Evolutionary conservation across 2,329 filamentous ascomycete genomes (phyloP).

Genomic region (Epichloe uncinata): DNA sequence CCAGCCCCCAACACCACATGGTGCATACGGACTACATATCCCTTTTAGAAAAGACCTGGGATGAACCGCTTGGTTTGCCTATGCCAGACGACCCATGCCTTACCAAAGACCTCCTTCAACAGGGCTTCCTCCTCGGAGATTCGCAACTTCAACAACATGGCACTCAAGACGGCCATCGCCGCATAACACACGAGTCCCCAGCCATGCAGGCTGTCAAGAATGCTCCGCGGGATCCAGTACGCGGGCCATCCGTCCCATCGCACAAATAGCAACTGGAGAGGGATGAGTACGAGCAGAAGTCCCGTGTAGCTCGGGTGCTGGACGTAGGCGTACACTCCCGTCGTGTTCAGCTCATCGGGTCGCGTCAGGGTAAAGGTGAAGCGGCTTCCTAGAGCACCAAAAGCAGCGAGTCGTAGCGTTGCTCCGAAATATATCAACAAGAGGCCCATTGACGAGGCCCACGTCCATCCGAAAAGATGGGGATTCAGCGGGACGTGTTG

Average conservation of each 20-base stretch:
- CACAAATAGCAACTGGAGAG: conserved; percentile 19
- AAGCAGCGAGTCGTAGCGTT: conserved; percentile 24
- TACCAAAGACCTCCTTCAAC: conserved; percentile 31
- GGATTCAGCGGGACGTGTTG: conserved; percentile 11
- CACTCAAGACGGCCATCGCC: not conserved
- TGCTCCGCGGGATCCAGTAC: conserved; percentile 23
- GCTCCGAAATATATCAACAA: conserved; percentile 17
- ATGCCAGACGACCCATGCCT: conserved; percentile 36
- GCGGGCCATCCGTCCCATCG: conserved; percentile 24
- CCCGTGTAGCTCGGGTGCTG: conserved; percentile 42
- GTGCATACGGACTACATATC: too few relatives aligned
- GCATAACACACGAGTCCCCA: conserved; percentile 2
- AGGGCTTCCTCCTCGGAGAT: conserved; percentile 37
- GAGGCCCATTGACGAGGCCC: conserved; percentile 17
- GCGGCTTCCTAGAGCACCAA: conserved; percentile 30
- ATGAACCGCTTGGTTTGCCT: conserved; percentile 33
- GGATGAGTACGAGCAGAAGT: conserved; percentile 20
- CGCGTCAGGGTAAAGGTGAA: conserved; percentile 39
- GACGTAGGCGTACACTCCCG: conserved; percentile 31
- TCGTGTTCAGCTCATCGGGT: conserved; percentile 32
- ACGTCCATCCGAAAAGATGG: conserved; percentile 20
- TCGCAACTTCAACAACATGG: conserved; percentile 12
- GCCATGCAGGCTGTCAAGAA: conserved; percentile 4
- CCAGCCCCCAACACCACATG: not conserved
- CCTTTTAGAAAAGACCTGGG: conserved; percentile 16